A percentile compares a stretch with the other conserved stretches of the same genome.
phyloP scores from a whole-genome alignment of 139 green algal genomes.

The Pseudopediastrum boryanum region DNA sequence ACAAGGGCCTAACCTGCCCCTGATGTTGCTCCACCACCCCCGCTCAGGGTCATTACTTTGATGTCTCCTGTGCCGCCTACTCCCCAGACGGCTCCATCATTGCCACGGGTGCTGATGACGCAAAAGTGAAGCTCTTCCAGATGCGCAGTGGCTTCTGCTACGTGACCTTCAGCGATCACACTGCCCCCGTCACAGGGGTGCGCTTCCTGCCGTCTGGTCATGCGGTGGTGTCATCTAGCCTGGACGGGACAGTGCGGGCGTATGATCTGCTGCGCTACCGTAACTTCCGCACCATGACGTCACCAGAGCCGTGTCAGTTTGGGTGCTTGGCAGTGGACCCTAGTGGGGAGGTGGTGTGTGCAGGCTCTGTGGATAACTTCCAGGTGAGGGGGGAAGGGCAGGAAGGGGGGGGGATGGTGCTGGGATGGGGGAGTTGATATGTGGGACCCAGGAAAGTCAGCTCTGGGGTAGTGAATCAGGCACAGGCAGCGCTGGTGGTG shows the following conservation, averaged over 20 bases:
- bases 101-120: conserved; percentile 86
- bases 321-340: conserved; percentile 86
- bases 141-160: conserved; percentile 85
- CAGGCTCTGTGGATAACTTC: conserved; percentile 87
- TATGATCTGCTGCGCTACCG: conserved; percentile 92
- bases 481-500: too few species aligned
- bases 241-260: conserved; percentile 94
- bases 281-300: conserved; percentile 96
- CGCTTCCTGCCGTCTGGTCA: conserved; percentile 74
- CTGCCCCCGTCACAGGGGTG: conserved; percentile 82
- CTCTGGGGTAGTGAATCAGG: too few species aligned
- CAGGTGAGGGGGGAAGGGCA: conserved; percentile 47
- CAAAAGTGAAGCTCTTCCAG: conserved; percentile 90
- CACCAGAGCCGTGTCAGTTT: conserved; percentile 86
- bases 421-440: too few species aligned
- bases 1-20: too few species aligned
- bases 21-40: not conserved
- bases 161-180: conserved; percentile 95
- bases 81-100: conserved; percentile 86
- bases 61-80: conserved; percentile 77
- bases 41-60: conserved; percentile 85
- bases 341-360: conserved; percentile 84
- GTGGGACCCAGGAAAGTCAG: too few species aligned
- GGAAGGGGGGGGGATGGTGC: not conserved
- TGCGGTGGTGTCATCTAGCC: conserved; percentile 67